Percentiles rank a stretch among this genome's conserved stretches.
phyloP scores from a whole-genome alignment of 306 rosid species.

The Trichosanthes cucumerina region DNA sequence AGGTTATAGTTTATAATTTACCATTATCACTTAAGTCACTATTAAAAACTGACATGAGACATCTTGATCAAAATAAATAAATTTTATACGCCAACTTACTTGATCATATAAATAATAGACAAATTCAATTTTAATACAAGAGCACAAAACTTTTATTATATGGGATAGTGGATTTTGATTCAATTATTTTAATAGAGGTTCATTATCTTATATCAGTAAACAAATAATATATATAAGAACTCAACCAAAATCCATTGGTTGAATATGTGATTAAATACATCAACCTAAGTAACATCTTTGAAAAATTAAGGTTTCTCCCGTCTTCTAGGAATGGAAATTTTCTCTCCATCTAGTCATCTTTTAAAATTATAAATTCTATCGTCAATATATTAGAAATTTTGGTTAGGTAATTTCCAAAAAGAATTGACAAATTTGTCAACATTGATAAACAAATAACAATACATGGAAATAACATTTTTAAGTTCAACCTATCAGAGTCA shows the following conservation, averaged over 20 bases:
- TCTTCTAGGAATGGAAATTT: background rate
- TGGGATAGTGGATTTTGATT: background rate
- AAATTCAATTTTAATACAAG: too few species aligned
- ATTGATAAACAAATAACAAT: too few species aligned
- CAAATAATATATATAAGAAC: background rate
- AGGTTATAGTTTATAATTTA: too few species aligned
- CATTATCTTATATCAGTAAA: background rate
- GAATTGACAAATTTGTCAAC: too few species aligned
- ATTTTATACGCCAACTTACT: background rate
- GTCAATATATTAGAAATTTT: too few species aligned
- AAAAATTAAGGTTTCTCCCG: background rate
- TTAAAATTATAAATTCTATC: too few species aligned
- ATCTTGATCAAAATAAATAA: background rate
- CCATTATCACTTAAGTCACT: too few species aligned
- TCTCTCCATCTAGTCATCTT: too few species aligned
- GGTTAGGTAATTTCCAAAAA: too few species aligned
- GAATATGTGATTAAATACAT: background rate
- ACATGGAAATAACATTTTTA: too few species aligned
- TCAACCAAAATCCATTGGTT: background rate
- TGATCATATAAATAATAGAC: background rate
- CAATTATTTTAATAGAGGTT: background rate
- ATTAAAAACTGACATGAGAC: background rate
- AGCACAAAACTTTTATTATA: background rate
- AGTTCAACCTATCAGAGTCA: too few species aligned
- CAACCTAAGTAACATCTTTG: background rate